Conservation (phyloP, 169 alveolate species). For the Plasmodium billcollinsi region DNA sequence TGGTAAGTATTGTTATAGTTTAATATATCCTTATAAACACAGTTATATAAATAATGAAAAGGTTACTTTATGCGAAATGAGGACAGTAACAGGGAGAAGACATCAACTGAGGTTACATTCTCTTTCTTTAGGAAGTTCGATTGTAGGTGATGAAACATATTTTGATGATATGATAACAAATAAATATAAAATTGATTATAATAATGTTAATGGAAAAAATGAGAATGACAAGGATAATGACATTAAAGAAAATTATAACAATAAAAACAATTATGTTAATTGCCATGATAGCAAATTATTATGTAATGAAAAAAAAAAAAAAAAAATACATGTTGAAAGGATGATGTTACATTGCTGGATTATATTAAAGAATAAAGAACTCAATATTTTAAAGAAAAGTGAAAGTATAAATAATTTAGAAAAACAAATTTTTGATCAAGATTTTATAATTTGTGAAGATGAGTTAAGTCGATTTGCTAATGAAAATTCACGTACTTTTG, state of each 20-base stretch:
- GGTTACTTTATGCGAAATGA: slow-evolving; percentile 70
- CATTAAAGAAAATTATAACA: not conserved
- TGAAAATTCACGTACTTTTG: slow-evolving; percentile 60
- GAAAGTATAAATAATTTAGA: slow-evolving; percentile 57
- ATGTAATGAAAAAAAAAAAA: not conserved
- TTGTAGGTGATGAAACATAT: slow-evolving; percentile 77
- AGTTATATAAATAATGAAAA: slow-evolving; percentile 51
- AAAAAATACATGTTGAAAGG: slow-evolving; percentile 55
- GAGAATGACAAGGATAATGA: not conserved
- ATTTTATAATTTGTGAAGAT: slow-evolving; percentile 66
- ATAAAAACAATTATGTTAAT: not conserved
- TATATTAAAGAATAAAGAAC: slow-evolving; percentile 16
- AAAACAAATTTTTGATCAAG: slow-evolving; percentile 50
- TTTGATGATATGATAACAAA: slow-evolving; percentile 70
- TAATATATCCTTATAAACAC: slow-evolving; percentile 68
- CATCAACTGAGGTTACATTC: slow-evolving; percentile 74
- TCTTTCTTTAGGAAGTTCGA: slow-evolving; percentile 51
- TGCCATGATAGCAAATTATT: not conserved
- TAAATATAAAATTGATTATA: slow-evolving; percentile 42
- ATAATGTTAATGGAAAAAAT: not conserved
- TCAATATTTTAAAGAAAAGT: slow-evolving; percentile 30
- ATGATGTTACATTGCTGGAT: slow-evolving; percentile 78
- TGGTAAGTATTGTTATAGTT: slow-evolving; percentile 75
- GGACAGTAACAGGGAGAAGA: slow-evolving; percentile 76
- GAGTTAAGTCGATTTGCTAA: slow-evolving; percentile 60